Percentiles rank a stretch among this genome's conserved stretches.
These are phyloP conservation scores for Phytomonas sp. DNA, from an alignment of 208 protist genomes.

Conservation along the genomic window DNA sequence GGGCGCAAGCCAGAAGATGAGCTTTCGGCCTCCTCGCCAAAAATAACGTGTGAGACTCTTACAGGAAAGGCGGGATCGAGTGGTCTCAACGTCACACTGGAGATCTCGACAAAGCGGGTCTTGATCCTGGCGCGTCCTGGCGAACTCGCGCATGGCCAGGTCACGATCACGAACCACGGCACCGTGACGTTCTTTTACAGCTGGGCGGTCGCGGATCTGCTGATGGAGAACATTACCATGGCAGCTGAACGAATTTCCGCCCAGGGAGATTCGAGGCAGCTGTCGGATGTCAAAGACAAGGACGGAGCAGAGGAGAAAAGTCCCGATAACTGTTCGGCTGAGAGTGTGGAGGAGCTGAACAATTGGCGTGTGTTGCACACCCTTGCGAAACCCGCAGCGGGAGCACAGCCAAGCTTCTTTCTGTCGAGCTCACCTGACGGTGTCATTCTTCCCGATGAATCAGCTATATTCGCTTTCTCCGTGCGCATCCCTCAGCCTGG, in stretches of 20 bases:
- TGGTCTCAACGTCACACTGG: not conserved
- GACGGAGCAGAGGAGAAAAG: not conserved
- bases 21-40: not conserved
- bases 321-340: not conserved
- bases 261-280: not conserved
- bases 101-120: not conserved
- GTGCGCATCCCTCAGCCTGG: slow-evolving; percentile 44
- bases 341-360: not conserved
- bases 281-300: not conserved
- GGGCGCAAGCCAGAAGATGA: not conserved
- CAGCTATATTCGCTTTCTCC: slow-evolving; percentile 51
- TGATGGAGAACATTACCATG: slow-evolving; percentile 19
- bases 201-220: slow-evolving; percentile 38
- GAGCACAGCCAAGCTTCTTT: slow-evolving; percentile 35
- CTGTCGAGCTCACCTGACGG: slow-evolving; percentile 63
- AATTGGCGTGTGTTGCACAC: slow-evolving; percentile 18
- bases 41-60: not conserved
- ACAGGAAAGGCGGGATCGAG: not conserved
- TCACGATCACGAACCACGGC: slow-evolving; percentile 51
- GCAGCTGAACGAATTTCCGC: no score
- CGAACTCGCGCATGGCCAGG: slow-evolving; percentile 47
- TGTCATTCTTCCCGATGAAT: slow-evolving; percentile 59
- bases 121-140: slow-evolving; percentile 22
- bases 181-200: slow-evolving; percentile 79
- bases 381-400: slow-evolving; percentile 25